These are phyloP conservation scores for Gossypium gossypioides DNA, from an alignment of 441 rosid species.

Conservation along the genomic window DNA sequence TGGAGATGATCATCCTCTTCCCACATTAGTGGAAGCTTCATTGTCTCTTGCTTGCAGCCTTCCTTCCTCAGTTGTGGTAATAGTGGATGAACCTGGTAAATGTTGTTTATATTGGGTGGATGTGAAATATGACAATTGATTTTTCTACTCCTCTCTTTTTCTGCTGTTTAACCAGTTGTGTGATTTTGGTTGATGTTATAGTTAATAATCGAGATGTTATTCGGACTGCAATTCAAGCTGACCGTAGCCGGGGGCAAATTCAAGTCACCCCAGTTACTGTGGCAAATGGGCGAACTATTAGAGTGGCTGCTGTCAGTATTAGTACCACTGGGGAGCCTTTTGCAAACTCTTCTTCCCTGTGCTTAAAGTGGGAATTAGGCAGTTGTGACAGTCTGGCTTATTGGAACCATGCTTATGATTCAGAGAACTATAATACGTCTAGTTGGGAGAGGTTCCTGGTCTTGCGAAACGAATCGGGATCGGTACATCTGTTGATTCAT, in stretches of 20 bases:
- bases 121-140: slow-evolving; percentile 2
- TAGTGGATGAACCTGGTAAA: slow-evolving; percentile 89
- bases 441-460: slow-evolving; percentile 80
- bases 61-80: slow-evolving; percentile 64
- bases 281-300: slow-evolving; percentile 78
- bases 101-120: not conserved
- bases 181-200: slow-evolving; percentile 24
- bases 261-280: slow-evolving; percentile 63
- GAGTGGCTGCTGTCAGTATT: slow-evolving; percentile 73
- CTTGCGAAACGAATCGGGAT: slow-evolving; percentile 73
- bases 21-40: slow-evolving; percentile 58
- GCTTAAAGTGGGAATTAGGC: slow-evolving; percentile 72
- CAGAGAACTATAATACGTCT: slow-evolving; percentile 34
- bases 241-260: slow-evolving; percentile 42
- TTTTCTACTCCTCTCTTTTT: not conserved
- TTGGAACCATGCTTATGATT: slow-evolving; percentile 58
- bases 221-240: slow-evolving; percentile 51
- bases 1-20: slow-evolving; percentile 73
- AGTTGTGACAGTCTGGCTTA: slow-evolving; percentile 61
- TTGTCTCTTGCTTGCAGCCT: slow-evolving; percentile 53
- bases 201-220: slow-evolving; percentile 66
- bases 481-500: slow-evolving; percentile 37
- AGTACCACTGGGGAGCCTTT: slow-evolving; percentile 60
- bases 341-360: slow-evolving; percentile 88
- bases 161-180: not conserved